Evolutionary conservation across 768 basidiomycete genomes (phyloP).

Genomic region (Boletus patriciae): DNA sequence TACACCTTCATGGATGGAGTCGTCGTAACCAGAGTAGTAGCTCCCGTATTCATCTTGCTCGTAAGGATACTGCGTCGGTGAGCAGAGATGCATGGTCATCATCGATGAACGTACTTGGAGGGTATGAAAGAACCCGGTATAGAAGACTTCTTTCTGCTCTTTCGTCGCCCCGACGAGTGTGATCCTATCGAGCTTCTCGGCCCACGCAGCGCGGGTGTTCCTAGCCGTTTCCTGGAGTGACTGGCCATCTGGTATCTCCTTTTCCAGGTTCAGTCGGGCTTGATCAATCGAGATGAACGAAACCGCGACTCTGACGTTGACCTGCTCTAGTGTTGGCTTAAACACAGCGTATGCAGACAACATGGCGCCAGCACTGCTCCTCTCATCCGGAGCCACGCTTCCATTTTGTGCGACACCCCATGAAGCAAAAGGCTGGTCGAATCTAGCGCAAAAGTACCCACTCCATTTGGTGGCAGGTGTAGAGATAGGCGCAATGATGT

Average conservation of each 20-base stretch:
- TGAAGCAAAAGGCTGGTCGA: conserved; percentile 44
- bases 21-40: conserved; percentile 81
- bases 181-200: conserved; percentile 55
- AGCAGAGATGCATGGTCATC: neutral
- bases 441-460: conserved; percentile 58
- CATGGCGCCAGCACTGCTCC: conserved; percentile 41
- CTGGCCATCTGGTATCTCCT: conserved; percentile 46
- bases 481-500: conserved; percentile 60
- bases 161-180: conserved; percentile 48
- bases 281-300: conserved; percentile 76
- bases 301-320: conserved; percentile 63
- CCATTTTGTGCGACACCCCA: conserved; percentile 54
- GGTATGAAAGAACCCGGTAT: conserved; percentile 64
- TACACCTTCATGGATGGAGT: conserved; percentile 57
- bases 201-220: conserved; percentile 52
- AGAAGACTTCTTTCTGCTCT: conserved; percentile 50
- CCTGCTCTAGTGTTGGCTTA: conserved; percentile 26
- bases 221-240: conserved; percentile 53
- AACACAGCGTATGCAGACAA: conserved; percentile 56
- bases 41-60: conserved; percentile 64
- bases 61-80: conserved; percentile 61
- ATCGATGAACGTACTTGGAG: conserved; percentile 44
- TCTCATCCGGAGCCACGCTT: conserved; percentile 32
- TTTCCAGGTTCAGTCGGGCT: conserved; percentile 52
- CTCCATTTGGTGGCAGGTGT: conserved; percentile 40